Conservation (phyloP, 441 rosid genomes). For the Hura crepitans region DNA sequence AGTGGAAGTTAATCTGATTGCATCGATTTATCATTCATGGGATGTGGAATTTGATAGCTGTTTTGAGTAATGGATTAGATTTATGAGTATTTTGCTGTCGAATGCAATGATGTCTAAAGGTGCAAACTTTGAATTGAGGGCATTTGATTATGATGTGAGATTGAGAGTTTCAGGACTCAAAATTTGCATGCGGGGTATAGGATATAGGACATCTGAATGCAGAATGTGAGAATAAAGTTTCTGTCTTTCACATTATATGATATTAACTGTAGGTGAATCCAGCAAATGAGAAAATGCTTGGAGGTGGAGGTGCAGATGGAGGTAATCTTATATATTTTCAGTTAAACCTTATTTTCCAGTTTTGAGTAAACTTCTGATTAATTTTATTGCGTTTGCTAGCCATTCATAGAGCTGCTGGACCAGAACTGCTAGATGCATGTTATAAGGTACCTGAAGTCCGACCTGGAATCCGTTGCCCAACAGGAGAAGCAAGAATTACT, state of each 20-base stretch:
- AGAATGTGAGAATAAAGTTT: neutral
- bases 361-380: slow-evolving; percentile 3
- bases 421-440: slow-evolving; percentile 71
- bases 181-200: no score
- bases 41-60: neutral
- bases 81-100: no score
- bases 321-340: slow-evolving; percentile 31
- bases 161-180: no score
- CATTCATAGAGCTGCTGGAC: slow-evolving; percentile 88
- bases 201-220: neutral
- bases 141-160: no score
- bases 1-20: neutral
- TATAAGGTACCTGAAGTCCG: slow-evolving; percentile 65
- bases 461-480: slow-evolving; percentile 71
- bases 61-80: neutral
- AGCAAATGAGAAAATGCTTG: slow-evolving; percentile 79
- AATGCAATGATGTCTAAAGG: no score
- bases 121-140: no score
- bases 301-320: slow-evolving; percentile 96
- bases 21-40: neutral
- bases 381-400: slow-evolving; percentile 35
- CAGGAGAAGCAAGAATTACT: slow-evolving; percentile 84
- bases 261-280: slow-evolving; percentile 53
- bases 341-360: neutral
- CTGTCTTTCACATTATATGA: neutral